Evolutionary conservation across 345 rosid genomes (phyloP).

Genomic region (Aquilaria yunnanensis): DNA sequence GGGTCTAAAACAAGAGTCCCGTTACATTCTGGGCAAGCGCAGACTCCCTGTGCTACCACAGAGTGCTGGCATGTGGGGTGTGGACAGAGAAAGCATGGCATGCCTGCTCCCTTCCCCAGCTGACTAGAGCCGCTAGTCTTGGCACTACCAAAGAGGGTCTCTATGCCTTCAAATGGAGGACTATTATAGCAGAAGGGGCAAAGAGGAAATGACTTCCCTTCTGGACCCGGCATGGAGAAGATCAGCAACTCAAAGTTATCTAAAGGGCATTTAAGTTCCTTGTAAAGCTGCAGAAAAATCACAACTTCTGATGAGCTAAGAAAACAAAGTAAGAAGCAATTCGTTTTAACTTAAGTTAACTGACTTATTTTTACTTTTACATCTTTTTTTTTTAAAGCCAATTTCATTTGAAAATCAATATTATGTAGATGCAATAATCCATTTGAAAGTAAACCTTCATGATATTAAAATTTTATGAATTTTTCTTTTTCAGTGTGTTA

Average conservation of each 20-base stretch:
- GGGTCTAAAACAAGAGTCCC: slow-evolving; percentile 92
- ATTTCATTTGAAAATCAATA: too few species aligned
- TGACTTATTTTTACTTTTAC: too few species aligned
- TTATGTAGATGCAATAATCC: too few species aligned
- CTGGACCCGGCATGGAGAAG: slow-evolving; percentile 86
- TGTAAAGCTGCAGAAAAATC: slow-evolving; percentile 62
- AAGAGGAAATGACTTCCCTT: slow-evolving; percentile 89
- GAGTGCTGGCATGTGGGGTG: slow-evolving; percentile 92
- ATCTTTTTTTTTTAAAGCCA: too few species aligned
- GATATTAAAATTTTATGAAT: too few species aligned
- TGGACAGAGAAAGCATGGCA: slow-evolving; percentile 94
- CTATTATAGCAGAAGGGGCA: slow-evolving; percentile 91
- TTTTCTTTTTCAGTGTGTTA: too few species aligned
- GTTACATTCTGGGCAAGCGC: slow-evolving; percentile 93
- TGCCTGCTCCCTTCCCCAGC: slow-evolving; percentile 71
- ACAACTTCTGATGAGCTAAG: not conserved
- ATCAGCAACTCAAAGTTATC: slow-evolving; percentile 91
- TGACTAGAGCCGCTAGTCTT: slow-evolving; percentile 36
- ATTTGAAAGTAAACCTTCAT: too few species aligned
- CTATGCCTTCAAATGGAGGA: slow-evolving; percentile 92
- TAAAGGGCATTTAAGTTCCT: slow-evolving; percentile 88
- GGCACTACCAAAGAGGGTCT: slow-evolving; percentile 42
- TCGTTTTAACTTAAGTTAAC: too few species aligned
- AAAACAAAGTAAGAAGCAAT: too few species aligned
- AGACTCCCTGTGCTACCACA: slow-evolving; percentile 78